These are phyloP conservation scores for Chrysanthemum seticuspe DNA, from an alignment of 129 eudicot species.

Conservation along the genomic window DNA sequence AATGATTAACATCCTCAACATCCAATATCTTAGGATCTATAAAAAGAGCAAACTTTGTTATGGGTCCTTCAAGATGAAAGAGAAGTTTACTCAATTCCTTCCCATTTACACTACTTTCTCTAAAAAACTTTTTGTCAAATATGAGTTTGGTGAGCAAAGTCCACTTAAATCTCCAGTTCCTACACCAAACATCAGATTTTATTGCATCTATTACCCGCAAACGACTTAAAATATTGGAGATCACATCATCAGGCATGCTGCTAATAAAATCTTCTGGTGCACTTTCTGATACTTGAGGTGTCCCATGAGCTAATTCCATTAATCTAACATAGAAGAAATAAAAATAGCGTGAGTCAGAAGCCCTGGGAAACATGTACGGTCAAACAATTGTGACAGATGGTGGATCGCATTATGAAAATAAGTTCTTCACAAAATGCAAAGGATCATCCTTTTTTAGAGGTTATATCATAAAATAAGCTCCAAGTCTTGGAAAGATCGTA, in stretches of 20 bases:
- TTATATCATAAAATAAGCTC: too few species aligned
- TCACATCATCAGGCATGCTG: slow-evolving; percentile 19
- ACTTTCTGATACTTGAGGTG: neutral
- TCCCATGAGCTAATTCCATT: neutral
- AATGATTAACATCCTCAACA: slow-evolving; percentile 5
- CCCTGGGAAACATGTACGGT: too few species aligned
- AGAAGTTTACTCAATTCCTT: slow-evolving; percentile 11
- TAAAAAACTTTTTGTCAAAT: neutral
- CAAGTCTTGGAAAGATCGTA: too few species aligned
- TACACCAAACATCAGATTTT: slow-evolving; percentile 5
- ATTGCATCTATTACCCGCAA: slow-evolving; percentile 3
- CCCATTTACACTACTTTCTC: neutral
- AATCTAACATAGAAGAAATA: neutral
- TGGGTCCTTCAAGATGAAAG: slow-evolving; percentile 8
- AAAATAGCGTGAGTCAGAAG: neutral
- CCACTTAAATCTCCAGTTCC: slow-evolving; percentile 22
- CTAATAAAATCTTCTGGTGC: slow-evolving; percentile 7
- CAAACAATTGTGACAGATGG: too few species aligned
- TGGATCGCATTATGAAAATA: too few species aligned
- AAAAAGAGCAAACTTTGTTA: slow-evolving; percentile 19
- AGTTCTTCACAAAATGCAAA: too few species aligned
- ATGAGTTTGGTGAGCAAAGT: slow-evolving; percentile 22
- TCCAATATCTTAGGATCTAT: neutral
- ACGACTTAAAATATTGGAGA: slow-evolving; percentile 2
- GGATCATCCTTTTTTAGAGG: too few species aligned